Evolutionary conservation across 129 eudicot species (phyloP).

Genomic region (Chrysanthemum lavandulifolium): DNA sequence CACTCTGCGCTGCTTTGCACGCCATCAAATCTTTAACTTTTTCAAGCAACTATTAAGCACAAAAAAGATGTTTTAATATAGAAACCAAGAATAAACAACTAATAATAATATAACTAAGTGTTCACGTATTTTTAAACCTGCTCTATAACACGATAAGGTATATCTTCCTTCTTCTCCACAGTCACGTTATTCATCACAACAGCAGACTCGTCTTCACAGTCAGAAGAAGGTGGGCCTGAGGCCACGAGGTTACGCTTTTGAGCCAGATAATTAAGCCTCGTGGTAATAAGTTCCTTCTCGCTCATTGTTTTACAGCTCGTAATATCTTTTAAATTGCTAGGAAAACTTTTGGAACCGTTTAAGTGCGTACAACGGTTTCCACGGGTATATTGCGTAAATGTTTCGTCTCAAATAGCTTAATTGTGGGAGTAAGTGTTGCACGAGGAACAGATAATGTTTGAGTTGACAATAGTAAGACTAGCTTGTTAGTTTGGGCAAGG

Average conservation of each 20-base stretch:
- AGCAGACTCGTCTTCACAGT: conserved; percentile 22
- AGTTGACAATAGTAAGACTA: conserved; percentile 48
- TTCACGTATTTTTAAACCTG: conserved; percentile 42
- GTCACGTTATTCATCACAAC: conserved; percentile 16
- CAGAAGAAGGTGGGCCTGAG: conserved; percentile 18
- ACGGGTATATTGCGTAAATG: conserved; percentile 22
- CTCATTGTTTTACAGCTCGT: conserved; percentile 16
- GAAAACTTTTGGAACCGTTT: conserved; percentile 14
- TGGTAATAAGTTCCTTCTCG: conserved; percentile 49
- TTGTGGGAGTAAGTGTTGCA: conserved; percentile 30
- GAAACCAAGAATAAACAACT: conserved; percentile 13
- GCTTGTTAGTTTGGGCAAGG: conserved; percentile 59
- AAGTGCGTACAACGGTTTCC: conserved; percentile 20
- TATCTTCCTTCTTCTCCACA: conserved; percentile 28
- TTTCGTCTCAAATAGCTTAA: conserved; percentile 25
- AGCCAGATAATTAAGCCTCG: conserved; percentile 56
- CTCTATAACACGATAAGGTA: conserved; percentile 34
- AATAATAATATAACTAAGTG: too few relatives aligned
- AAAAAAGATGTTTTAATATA: not conserved
- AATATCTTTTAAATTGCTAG: conserved; percentile 1
- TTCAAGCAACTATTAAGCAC: conserved; percentile 40
- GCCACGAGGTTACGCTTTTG: conserved; percentile 23
- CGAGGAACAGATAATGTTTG: conserved; percentile 32
- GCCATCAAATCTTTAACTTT: conserved; percentile 55
- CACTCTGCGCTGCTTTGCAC: conserved; percentile 40